A percentile compares a stretch with the other conserved stretches of the same genome.
These are phyloP conservation scores for Geotrichum australiense DNA, from an alignment of 1,139 yeast species.

Conservation along the genomic window DNA sequence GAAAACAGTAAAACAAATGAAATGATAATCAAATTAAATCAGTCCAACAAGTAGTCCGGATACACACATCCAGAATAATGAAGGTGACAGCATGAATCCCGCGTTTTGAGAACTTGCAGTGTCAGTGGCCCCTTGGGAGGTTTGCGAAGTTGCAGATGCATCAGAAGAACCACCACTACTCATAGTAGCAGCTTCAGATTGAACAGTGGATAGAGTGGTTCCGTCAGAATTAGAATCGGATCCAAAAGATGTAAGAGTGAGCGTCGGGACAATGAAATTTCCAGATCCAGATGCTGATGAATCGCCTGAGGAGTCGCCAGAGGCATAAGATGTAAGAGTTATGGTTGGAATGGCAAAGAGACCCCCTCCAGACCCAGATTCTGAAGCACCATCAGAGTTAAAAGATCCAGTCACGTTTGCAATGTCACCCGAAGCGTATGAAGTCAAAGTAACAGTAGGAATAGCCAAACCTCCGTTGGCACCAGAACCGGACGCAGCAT, in stretches of 20 bases:
- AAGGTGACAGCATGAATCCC: background rate
- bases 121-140: conserved; percentile 2
- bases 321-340: background rate
- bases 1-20: background rate
- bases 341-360: too few species aligned
- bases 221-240: conserved; percentile 4
- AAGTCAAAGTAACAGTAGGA: background rate
- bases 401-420: background rate
- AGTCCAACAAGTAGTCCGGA: background rate
- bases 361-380: conserved; percentile 2
- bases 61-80: background rate
- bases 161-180: background rate
- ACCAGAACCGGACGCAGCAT: background rate
- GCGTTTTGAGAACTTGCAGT: background rate
- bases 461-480: background rate
- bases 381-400: background rate
- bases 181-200: background rate
- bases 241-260: conserved; percentile 1
- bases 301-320: conserved; percentile 1
- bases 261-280: background rate
- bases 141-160: background rate
- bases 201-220: conserved; percentile 6
- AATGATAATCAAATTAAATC: background rate
- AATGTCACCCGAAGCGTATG: background rate
- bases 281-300: conserved; percentile 2